These are phyloP conservation scores for Scutellaria minor DNA, from an alignment of 257 asterid species.

Conservation along the genomic window DNA sequence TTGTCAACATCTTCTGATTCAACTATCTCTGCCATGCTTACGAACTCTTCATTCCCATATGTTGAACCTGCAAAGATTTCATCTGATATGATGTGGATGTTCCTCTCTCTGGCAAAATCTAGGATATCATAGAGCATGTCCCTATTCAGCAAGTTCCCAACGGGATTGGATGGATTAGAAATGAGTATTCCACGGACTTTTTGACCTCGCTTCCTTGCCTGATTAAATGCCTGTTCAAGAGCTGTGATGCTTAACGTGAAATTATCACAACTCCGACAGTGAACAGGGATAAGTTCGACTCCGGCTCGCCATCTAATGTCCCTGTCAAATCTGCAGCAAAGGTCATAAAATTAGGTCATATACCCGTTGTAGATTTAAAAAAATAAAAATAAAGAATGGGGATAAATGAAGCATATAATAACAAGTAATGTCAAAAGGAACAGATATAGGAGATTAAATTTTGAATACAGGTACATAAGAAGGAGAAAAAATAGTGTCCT, in stretches of 20 bases:
- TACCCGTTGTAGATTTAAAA: conserved; percentile 10
- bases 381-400: not conserved
- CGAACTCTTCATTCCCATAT: conserved; percentile 74
- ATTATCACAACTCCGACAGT: conserved; percentile 87
- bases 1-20: conserved; percentile 69
- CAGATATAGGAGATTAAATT: not conserved
- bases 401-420: conserved; percentile 1
- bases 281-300: conserved; percentile 86
- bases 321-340: conserved; percentile 75
- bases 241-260: conserved; percentile 73
- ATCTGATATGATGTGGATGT: conserved; percentile 88
- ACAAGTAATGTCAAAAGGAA: conserved; percentile 18
- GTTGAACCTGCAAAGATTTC: conserved; percentile 90
- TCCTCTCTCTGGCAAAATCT: conserved; percentile 85
- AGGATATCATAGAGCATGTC: conserved; percentile 62
- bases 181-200: conserved; percentile 87
- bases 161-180: conserved; percentile 91
- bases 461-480: not conserved
- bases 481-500: conserved; percentile 23
- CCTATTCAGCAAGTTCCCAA: conserved; percentile 67
- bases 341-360: conserved; percentile 30
- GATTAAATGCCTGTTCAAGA: conserved; percentile 86
- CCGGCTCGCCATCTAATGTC: conserved; percentile 93
- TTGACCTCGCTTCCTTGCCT: conserved; percentile 92
- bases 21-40: conserved; percentile 91